These are phyloP conservation scores for Evansstolkia leycettana DNA, from an alignment of 495 filamentous ascomycete genomes.

Conservation along the genomic window DNA sequence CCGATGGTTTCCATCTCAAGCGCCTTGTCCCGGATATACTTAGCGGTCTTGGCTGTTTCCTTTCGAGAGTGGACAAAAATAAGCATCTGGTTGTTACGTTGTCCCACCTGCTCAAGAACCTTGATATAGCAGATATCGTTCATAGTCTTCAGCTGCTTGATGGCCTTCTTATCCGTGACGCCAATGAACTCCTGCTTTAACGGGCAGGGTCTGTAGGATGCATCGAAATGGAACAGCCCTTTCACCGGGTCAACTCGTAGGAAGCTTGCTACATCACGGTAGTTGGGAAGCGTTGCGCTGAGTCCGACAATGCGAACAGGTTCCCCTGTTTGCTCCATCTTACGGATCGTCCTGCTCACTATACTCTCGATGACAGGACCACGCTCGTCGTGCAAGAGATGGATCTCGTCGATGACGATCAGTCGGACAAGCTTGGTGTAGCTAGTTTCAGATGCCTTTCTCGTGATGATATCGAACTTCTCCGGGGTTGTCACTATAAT, in stretches of 20 bases:
- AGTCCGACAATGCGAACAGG: conserved; percentile 83
- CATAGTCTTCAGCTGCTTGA: conserved; percentile 98
- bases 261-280: conserved; percentile 92
- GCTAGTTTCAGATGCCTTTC: conserved; percentile 91
- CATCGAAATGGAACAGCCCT: conserved; percentile 93
- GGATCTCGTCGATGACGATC: conserved; percentile 96
- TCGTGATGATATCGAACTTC: conserved; percentile 98
- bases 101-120: conserved; percentile 90
- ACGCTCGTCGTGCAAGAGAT: conserved; percentile 93
- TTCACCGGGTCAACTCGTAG: conserved; percentile 77
- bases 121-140: conserved; percentile 98
- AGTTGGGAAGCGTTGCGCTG: conserved; percentile 93
- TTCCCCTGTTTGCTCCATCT: conserved; percentile 86
- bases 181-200: conserved; percentile 95
- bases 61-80: conserved; percentile 98
- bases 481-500: conserved; percentile 98
- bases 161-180: conserved; percentile 94
- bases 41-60: conserved; percentile 94
- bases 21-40: conserved; percentile 91
- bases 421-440: conserved; percentile 95
- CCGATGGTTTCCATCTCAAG: conserved; percentile 93
- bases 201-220: conserved; percentile 84
- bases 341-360: conserved; percentile 85
- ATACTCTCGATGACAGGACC: conserved; percentile 96
- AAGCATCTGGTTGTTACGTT: conserved; percentile 88